phyloP scores from a whole-genome alignment of 805 yeast genomes.

The Ogataea pilisensis region DNA sequence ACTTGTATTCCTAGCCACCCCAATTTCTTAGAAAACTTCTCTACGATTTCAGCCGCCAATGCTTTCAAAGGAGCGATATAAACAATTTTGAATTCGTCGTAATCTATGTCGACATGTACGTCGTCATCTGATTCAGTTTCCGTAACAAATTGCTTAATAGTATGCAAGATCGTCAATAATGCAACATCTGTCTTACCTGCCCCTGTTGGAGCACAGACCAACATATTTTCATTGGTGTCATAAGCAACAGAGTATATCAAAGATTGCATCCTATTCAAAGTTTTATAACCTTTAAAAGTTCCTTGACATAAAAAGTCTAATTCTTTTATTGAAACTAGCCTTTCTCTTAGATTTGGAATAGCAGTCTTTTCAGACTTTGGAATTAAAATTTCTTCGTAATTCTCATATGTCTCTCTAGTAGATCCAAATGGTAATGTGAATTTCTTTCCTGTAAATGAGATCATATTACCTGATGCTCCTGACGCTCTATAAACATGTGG shows the following conservation, averaged over 20 bases:
- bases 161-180: constrained; percentile 69
- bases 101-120: constrained; percentile 60
- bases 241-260: constrained; percentile 90
- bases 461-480: constrained; percentile 59
- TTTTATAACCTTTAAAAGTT: constrained; percentile 74
- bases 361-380: constrained; percentile 60
- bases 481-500: constrained; percentile 83
- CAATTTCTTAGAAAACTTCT: constrained; percentile 72
- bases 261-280: constrained; percentile 84
- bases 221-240: constrained; percentile 88
- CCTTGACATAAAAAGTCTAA: constrained; percentile 78
- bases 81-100: constrained; percentile 82
- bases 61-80: constrained; percentile 95
- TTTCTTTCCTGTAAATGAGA: constrained; percentile 79
- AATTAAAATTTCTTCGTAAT: constrained; percentile 70
- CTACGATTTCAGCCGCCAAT: constrained; percentile 93
- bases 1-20: constrained; percentile 85
- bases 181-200: constrained; percentile 98
- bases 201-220: constrained; percentile 97
- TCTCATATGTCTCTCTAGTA: constrained; percentile 52
- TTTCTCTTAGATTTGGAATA: constrained; percentile 38
- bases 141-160: constrained; percentile 67
- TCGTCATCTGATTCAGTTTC: constrained; percentile 46
- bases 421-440: constrained; percentile 81
- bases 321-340: constrained; percentile 53